phyloP scores from a whole-genome alignment of 495 filamentous ascomycete genomes.

The Penicillium coffeae region DNA sequence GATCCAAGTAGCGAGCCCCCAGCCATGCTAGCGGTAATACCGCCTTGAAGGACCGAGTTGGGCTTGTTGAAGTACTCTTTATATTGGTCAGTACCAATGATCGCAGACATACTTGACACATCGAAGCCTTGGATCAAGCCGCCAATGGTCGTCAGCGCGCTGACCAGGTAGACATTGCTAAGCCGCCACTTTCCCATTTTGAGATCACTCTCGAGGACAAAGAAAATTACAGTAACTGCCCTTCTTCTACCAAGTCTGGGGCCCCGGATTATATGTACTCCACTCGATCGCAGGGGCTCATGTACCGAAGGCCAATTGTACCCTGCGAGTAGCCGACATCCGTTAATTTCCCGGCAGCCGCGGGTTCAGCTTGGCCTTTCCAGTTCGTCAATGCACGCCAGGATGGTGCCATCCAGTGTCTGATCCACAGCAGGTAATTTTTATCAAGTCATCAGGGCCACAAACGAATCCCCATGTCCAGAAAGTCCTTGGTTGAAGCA shows the following conservation, averaged over 20 bases:
- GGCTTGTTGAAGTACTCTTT: constrained; percentile 17
- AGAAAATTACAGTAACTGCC: neutral
- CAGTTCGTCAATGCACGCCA: constrained; percentile 5
- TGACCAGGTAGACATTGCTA: constrained; percentile 20
- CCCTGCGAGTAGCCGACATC: constrained; percentile 10
- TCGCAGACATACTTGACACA: constrained; percentile 21
- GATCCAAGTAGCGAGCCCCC: constrained; percentile 17
- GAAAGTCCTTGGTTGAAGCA: neutral
- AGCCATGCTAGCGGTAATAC: constrained; percentile 21
- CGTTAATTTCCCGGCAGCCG: constrained; percentile 7
- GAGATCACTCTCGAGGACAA: neutral
- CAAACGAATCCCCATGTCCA: neutral
- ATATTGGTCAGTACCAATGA: constrained; percentile 21
- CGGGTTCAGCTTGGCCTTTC: neutral
- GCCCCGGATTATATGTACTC: constrained; percentile 22
- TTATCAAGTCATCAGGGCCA: neutral
- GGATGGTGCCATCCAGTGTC: constrained; percentile 8
- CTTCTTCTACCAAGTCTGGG: constrained; percentile 7
- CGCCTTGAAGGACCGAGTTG: constrained; percentile 13
- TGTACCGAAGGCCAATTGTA: constrained; percentile 3
- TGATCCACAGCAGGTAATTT: neutral
- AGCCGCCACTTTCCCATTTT: constrained; percentile 15
- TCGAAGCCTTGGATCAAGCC: constrained; percentile 21
- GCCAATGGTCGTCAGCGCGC: constrained; percentile 16
- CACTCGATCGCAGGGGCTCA: constrained; percentile 5